Evolutionary conservation across 2,329 filamentous ascomycete species (phyloP), one percentile per base, ranked within the genome.

Genomic region (Gliomastix tumulicola): DNA sequence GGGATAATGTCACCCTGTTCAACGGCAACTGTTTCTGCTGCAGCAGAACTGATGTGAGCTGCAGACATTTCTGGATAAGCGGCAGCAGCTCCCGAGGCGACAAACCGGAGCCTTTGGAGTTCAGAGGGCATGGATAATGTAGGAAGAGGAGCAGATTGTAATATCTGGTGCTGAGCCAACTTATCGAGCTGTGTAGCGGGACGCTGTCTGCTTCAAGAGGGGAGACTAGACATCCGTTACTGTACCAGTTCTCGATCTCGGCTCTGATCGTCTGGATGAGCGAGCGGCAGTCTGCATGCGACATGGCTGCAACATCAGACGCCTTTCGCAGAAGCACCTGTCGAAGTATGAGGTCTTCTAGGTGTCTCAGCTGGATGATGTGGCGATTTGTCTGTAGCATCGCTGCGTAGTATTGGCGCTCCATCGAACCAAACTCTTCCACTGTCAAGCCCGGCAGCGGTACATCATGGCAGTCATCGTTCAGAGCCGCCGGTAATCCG

Each of bases 201-300:
- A 68, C 49, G 34, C 66, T 65, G 41, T 68, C 63, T 3, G 59
- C 51, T 34, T 67, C 62, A 32, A 58, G 51, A 3, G 60, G 60
- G 7, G 61, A 64, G 38, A 67, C 52, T 4, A 68, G 55, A 34
- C 62, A 68, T 1, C 64, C 65, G 23, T 57, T 62, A 38, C 59
- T 66, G 41, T 68, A 68, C 63, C 65, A 68, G 40, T 66, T 57
- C 36, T 68, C 64, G 16, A 68, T 65, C 18, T 64, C 55, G 16
- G 55, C 48, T 15, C 60, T 53, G 20, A 66, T 51, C 17, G 51
- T 49, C 30, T 55, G 53, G 3, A 60, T 35, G 9, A 60, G 45
- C 21, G 54, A 47, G 11, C 50, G 51, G 5, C 57, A 50, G 36
- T 62, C 59, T 5, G 53, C 42, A 10, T 53, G 50, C 1, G 51